Evolutionary conservation across 2,329 filamentous ascomycete genomes (phyloP).

Genomic region (Alternaria ventricosa): DNA sequence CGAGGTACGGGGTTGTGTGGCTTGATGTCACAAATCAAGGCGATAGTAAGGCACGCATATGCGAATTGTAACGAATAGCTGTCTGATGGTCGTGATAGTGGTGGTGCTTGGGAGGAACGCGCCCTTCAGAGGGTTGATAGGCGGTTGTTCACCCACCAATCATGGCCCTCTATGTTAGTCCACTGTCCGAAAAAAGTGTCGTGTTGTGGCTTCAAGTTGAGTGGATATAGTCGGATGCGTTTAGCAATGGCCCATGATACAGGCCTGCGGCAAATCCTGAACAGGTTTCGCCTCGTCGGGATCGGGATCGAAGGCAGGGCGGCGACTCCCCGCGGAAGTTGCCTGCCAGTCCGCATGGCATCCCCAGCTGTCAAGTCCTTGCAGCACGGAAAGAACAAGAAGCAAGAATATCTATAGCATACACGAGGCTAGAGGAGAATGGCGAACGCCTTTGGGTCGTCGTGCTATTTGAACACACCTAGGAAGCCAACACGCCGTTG

Average conservation of each 20-base stretch:
- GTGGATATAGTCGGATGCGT: background rate
- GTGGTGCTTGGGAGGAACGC: background rate
- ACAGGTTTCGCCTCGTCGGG: slow-evolving; percentile 1
- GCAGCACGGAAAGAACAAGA: background rate
- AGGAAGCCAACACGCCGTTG: background rate
- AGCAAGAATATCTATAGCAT: background rate
- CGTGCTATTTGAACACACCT: background rate
- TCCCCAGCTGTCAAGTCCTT: background rate
- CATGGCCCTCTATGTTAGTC: background rate
- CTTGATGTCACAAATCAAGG: background rate
- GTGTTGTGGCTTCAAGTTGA: background rate
- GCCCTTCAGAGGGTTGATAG: background rate
- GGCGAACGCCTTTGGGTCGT: background rate
- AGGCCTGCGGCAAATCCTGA: slow-evolving; percentile 1
- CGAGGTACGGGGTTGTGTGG: background rate
- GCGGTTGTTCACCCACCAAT: background rate
- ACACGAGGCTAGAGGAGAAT: background rate
- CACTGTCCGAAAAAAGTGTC: background rate
- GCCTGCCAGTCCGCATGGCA: background rate
- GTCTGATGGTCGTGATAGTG: background rate
- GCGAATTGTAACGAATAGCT: background rate
- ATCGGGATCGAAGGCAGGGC: slow-evolving; percentile 5
- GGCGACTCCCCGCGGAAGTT: background rate
- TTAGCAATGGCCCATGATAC: background rate
- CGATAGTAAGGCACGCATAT: background rate